Evolutionary conservation across 768 basidiomycete genomes (phyloP), one percentile per base, ranked within the genome.

Genomic region (Pulveroboletus sp.): DNA sequence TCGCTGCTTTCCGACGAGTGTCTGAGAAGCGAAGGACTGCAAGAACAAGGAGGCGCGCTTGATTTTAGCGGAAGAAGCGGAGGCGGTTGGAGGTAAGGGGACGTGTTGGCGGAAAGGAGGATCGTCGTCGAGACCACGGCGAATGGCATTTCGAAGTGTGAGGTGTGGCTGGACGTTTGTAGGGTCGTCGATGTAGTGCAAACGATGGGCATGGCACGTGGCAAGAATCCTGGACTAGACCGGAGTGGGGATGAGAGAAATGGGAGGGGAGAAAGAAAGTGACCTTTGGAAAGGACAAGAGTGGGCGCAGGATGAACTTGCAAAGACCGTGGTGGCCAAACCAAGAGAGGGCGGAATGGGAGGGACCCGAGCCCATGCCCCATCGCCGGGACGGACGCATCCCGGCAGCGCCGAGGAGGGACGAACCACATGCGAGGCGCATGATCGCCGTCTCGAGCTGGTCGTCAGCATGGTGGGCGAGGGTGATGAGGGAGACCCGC

Each of bases 391-490:
- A 70, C 1, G 69, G 70, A 36, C 76, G 73, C 85, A 92, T 92
- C 4, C 85, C 89, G 10, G 77, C 77, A 1, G 82, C 76, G 0
- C 85, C 86, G 14, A 77, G 47, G 38, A 68, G 61, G 3, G 79
- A 74, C 6, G 82, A 83, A 0, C 84, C 82, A 52, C 67, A 75
- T 6, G 79, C 73, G 14, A 85, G 62, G 6, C 90, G 80, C 75
- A 90, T 81, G 45, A 93, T 68, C 28, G 81, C 75, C 0, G 90
- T 93, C 63, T 93, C 90, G 9, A 91, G 76, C 62, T 92, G 88
- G 61, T 93, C 90, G 60, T 93, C 88, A 3, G 77, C 76, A 60
- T 93, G 90, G 57, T 93, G 90, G 0, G 79, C 90, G 43, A 84
- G 75, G 1, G 84, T 85, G 47, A 90, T 62, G 12, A 74, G 62